Base-by-base conservation (phyloP, 805 yeast species). In the Scheffersomyces amazonensis region DNA sequence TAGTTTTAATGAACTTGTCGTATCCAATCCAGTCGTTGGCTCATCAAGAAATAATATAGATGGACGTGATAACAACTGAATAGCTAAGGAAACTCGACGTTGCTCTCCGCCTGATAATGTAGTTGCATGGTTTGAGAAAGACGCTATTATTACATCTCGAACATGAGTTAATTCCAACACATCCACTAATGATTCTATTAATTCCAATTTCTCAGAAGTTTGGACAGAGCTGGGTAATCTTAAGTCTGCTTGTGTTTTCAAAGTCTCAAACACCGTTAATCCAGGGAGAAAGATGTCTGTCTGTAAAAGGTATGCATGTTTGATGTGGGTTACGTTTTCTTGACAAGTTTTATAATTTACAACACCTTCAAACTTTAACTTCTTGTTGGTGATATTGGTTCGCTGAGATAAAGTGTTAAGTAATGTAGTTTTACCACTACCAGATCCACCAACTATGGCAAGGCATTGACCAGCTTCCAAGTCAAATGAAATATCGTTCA, bases 81-180 rank as follows among this genome's bases (percentile, higher is more conserved):
- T 76, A 0, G 87, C 96, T 27, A 87, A 75, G 31, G 90, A 81
- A 4, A 86, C 70, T 42, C 96, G 62, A 50, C 96, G 60, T 52
- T 80, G 83, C 53, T 87, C 96, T 20, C 96, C 96, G n/a, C 96
- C 96, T 5, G 91, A 83, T 3, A 87, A 62, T 17, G 85, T 88
- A 9, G 71, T 66, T 16, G 27, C 23, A 23, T 30, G 34, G n/a
- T 30, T 30, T 27, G 30, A n/a, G 35, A 63, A 63, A 0, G 60
- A 42, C 15, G 81, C 82, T 2, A 86, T 81, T 3, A 69, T 48
- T 1, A 85, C 80, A 43, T 81, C 69, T 6, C 75, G 73, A 36
- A 87, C 73, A 20, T 31, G 18, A 20, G 19, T 59, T 12, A 81
- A 54, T 2, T 88, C 88, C 36, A 87, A 60, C 36, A 83, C 83